These are phyloP conservation scores for Ampelomyces quisqualis DNA, from an alignment of 2,329 filamentous ascomycete genomes.

Conservation along the genomic window DNA sequence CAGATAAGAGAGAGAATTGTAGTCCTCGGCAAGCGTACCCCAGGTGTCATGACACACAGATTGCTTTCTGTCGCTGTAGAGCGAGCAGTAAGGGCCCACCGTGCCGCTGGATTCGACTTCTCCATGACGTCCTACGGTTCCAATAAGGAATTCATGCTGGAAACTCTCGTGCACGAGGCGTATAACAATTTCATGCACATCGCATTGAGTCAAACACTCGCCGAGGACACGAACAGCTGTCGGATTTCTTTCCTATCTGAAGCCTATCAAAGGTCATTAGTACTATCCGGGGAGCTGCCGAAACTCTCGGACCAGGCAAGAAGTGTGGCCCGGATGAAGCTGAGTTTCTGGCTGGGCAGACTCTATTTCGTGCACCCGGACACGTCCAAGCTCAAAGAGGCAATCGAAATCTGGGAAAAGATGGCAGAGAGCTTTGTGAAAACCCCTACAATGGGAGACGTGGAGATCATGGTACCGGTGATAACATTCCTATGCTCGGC, in stretches of 20 bases:
- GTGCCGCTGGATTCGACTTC: background rate
- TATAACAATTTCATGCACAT: background rate
- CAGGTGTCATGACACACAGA: background rate
- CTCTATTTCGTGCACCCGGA: background rate
- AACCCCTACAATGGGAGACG: background rate
- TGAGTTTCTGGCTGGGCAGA: background rate
- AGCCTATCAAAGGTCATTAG: background rate
- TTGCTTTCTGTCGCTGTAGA: background rate
- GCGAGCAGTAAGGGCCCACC: background rate
- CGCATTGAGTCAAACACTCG: background rate
- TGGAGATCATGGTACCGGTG: background rate
- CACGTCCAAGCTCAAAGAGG: background rate
- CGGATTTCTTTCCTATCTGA: background rate
- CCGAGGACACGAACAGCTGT: background rate
- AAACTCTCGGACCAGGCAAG: background rate
- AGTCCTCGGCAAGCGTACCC: background rate
- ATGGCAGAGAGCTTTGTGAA: background rate
- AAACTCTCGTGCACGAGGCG: background rate
- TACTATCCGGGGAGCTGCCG: background rate
- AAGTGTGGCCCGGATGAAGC: background rate
- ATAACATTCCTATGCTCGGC: background rate
- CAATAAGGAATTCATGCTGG: background rate
- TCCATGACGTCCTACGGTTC: background rate
- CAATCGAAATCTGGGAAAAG: background rate
- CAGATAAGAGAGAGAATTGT: background rate